These are phyloP conservation scores for Candida freyschussii DNA, from an alignment of 1,139 yeast species.

Conservation along the genomic window DNA sequence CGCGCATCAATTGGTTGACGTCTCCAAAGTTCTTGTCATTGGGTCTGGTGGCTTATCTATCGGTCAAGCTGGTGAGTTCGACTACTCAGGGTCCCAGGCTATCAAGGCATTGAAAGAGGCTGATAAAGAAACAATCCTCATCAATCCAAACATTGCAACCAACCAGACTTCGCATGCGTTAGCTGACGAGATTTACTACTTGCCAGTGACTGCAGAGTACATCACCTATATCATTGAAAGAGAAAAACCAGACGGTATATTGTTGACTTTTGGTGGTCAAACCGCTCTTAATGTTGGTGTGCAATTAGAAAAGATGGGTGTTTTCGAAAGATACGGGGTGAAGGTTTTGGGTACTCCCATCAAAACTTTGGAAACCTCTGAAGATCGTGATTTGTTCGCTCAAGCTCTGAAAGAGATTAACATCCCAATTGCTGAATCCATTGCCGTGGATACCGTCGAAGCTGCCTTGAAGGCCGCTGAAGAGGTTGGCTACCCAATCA, in stretches of 20 bases:
- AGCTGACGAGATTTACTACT: conserved; percentile 91
- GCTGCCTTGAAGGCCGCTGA: conserved; percentile 89
- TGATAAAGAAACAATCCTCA: conserved; percentile 74
- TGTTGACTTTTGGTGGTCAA: conserved; percentile 97
- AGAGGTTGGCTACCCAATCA: conserved; percentile 87
- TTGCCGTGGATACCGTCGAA: conserved; percentile 90
- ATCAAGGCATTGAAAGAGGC: conserved; percentile 94
- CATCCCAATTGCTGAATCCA: conserved; percentile 93
- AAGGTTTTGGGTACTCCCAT: conserved; percentile 97
- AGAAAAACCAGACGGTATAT: conserved; percentile 93
- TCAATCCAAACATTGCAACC: conserved; percentile 96
- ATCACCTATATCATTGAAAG: conserved; percentile 91
- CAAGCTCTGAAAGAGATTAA: conserved; percentile 90
- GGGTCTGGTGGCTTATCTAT: conserved; percentile 98
- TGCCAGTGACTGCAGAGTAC: conserved; percentile 96
- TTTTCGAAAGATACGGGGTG: conserved; percentile 82
- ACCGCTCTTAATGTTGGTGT: conserved; percentile 97
- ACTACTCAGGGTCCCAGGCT: conserved; percentile 96
- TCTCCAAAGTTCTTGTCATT: conserved; percentile 81
- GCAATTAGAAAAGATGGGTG: conserved; percentile 88
- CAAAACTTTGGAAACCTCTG: conserved; percentile 90
- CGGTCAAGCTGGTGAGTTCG: conserved; percentile 99
- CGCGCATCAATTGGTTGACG: conserved; percentile 63
- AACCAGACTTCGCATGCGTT: conserved; percentile 94
- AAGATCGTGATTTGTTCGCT: conserved; percentile 94